Evolutionary conservation across 495 filamentous ascomycete species (phyloP).

Genomic region (Aspergillus wentii): DNA sequence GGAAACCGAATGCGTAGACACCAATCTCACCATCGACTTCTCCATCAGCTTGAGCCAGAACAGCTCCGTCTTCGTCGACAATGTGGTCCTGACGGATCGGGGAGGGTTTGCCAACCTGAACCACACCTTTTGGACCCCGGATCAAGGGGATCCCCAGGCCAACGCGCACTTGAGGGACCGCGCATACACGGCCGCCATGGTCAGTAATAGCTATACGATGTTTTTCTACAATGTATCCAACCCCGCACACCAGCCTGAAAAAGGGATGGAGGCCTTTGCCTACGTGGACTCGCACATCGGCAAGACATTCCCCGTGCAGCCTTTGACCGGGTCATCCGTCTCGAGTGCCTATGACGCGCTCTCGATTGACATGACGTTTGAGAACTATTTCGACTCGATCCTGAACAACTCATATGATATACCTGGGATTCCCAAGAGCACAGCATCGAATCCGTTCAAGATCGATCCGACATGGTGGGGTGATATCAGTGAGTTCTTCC

Average conservation of each 20-base stretch:
- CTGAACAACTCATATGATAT: too few species aligned
- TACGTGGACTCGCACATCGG: slow-evolving; percentile 28
- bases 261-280: too few species aligned
- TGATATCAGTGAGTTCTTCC: too few species aligned
- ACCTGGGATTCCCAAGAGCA: too few species aligned
- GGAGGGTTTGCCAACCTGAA: slow-evolving; percentile 37
- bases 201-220: slow-evolving; percentile 30
- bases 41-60: slow-evolving; percentile 1
- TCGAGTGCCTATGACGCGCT: too few species aligned
- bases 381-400: too few species aligned
- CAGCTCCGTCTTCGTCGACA: slow-evolving; percentile 7
- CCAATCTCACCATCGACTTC: slow-evolving; percentile 39
- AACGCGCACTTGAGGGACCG: slow-evolving; percentile 16
- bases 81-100: slow-evolving; percentile 28
- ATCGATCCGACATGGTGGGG: too few species aligned
- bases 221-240: slow-evolving; percentile 20
- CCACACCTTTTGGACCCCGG: slow-evolving; percentile 7
- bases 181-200: slow-evolving; percentile 38
- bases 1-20: slow-evolving; percentile 35
- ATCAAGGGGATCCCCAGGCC: slow-evolving; percentile 1
- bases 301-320: too few species aligned
- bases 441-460: too few species aligned
- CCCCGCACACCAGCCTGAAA: too few species aligned
- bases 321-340: too few species aligned
- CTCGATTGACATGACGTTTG: too few species aligned